Conservation (phyloP, 2,329 filamentous ascomycete species). For the Paraphaeosphaeria minitans region DNA sequence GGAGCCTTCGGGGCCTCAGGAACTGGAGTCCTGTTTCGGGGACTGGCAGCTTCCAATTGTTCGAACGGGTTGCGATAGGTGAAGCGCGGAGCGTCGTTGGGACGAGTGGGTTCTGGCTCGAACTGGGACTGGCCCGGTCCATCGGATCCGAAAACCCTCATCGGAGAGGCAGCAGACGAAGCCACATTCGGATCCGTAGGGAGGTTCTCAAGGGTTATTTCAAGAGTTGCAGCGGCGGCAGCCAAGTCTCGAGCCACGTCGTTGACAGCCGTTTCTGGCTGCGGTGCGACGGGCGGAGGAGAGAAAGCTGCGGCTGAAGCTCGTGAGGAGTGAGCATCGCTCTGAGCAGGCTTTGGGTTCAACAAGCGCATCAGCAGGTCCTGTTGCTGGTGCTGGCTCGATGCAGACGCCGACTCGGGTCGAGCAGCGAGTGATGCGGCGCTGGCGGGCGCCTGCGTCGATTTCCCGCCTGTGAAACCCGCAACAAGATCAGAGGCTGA, state of each 20-base stretch:
- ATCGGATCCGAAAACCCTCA: constrained; percentile 48
- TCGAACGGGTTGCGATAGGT: constrained; percentile 77
- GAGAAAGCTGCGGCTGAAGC: constrained; percentile 36
- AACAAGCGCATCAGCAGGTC: constrained; percentile 85
- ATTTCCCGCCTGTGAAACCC: constrained; percentile 58
- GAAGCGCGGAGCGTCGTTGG: constrained; percentile 57
- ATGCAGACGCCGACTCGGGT: constrained; percentile 33
- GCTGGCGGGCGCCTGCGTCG: constrained; percentile 41
- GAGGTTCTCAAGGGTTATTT: constrained; percentile 49
- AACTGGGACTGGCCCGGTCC: constrained; percentile 45
- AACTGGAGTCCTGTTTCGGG: constrained; percentile 55
- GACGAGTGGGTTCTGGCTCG: constrained; percentile 32
- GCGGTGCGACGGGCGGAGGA: constrained; percentile 35
- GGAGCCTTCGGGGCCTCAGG: constrained; percentile 26
- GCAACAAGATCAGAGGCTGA: constrained; percentile 64
- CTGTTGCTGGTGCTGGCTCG: constrained; percentile 73
- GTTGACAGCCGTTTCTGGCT: constrained; percentile 50
- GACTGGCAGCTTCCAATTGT: constrained; percentile 69
- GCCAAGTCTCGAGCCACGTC: constrained; percentile 53
- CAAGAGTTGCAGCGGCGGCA: constrained; percentile 52
- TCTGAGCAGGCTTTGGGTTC: constrained; percentile 64
- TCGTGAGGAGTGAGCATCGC: constrained; percentile 32
- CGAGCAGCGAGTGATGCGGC: constrained; percentile 34
- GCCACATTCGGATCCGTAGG: constrained; percentile 38
- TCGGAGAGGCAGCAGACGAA: constrained; percentile 30